A percentile compares a stretch with the other conserved stretches of the same genome.
phyloP scores from a whole-genome alignment of 148 eudicot species.

The Persicaria tinctoria region DNA sequence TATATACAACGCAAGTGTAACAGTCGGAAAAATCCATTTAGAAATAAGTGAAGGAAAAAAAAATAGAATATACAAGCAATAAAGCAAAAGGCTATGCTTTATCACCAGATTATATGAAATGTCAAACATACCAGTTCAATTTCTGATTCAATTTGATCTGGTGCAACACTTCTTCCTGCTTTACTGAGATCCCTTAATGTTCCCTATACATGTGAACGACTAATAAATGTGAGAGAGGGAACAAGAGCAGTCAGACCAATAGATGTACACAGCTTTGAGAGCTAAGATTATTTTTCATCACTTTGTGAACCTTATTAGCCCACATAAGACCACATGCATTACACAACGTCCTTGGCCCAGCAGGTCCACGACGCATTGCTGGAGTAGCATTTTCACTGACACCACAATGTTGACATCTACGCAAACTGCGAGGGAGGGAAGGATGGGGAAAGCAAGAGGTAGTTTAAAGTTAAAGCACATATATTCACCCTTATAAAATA shows the following conservation, averaged over 20 bases:
- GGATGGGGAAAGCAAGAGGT: neutral
- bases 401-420: constrained; percentile 36
- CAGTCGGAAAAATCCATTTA: too few species aligned
- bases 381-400: constrained; percentile 35
- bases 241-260: neutral
- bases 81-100: neutral
- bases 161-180: constrained; percentile 8
- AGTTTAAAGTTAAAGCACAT: too few species aligned
- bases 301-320: constrained; percentile 33
- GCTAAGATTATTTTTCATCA: neutral
- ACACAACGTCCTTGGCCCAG: constrained; percentile 42
- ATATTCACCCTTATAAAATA: neutral
- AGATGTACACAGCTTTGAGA: too few species aligned
- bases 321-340: constrained; percentile 50
- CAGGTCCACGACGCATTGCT: constrained; percentile 43
- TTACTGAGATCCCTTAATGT: constrained; percentile 11
- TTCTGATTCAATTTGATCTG: constrained; percentile 10
- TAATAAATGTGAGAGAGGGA: neutral
- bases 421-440: constrained; percentile 16
- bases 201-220: neutral
- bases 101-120: neutral
- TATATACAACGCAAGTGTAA: neutral
- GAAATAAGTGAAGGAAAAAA: neutral
- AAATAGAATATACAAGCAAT: neutral
- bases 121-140: constrained; percentile 8